These are phyloP conservation scores for Phytopythium aichiense DNA, from an alignment of 352 stramenopile genomes.

Conservation along the genomic window DNA sequence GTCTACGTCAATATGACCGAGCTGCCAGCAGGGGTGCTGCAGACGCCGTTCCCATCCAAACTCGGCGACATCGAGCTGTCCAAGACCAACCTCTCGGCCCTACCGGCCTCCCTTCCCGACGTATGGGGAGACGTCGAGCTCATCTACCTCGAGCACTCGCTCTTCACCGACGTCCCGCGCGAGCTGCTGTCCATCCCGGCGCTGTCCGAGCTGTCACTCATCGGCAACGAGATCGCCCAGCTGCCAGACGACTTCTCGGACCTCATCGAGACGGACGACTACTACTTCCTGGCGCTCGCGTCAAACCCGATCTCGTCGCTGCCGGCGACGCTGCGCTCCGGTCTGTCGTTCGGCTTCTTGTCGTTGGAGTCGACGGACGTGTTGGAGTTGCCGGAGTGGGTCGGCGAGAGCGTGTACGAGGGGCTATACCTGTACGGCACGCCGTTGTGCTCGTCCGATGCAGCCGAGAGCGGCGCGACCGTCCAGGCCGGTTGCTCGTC, in stretches of 20 bases:
- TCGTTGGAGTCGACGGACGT: slow-evolving; percentile 16
- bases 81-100: slow-evolving; percentile 26
- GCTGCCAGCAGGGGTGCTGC: slow-evolving; percentile 30
- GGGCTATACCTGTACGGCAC: slow-evolving; percentile 24
- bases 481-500: not conserved
- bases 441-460: slow-evolving; percentile 21
- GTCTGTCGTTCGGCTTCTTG: slow-evolving; percentile 21
- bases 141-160: slow-evolving; percentile 29
- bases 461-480: slow-evolving; percentile 1
- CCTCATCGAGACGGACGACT: slow-evolving; percentile 11
- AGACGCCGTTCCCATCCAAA: slow-evolving; percentile 20
- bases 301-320: slow-evolving; percentile 24
- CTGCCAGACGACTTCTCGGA: slow-evolving; percentile 18
- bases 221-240: slow-evolving; percentile 13
- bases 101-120: slow-evolving; percentile 20
- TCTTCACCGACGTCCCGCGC: slow-evolving; percentile 13
- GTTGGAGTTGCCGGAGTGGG: slow-evolving; percentile 8
- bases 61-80: slow-evolving; percentile 45
- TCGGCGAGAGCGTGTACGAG: slow-evolving; percentile 14
- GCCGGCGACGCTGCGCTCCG: slow-evolving; percentile 11
- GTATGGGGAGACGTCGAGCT: slow-evolving; percentile 23
- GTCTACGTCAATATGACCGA: slow-evolving; percentile 37
- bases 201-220: slow-evolving; percentile 7
- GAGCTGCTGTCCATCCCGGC: not conserved
- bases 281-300: slow-evolving; percentile 22